Percentiles rank a stretch among this genome's conserved stretches.
These are phyloP conservation scores for Pythium oligandrum DNA, from an alignment of 352 stramenopile genomes.

Conservation along the genomic window DNA sequence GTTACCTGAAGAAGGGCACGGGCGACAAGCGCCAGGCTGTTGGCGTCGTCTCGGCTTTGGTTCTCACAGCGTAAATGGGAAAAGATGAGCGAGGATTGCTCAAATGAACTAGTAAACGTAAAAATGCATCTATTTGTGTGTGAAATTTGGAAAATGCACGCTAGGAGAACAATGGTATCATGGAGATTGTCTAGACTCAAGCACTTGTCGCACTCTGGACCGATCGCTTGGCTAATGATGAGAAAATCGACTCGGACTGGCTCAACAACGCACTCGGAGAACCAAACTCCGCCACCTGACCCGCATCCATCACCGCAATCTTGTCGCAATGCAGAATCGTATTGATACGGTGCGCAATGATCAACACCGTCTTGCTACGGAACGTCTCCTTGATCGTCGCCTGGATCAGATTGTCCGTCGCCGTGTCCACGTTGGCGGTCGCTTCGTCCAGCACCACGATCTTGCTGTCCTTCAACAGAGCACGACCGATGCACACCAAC, in stretches of 20 bases:
- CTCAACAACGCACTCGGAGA: constrained; percentile 68
- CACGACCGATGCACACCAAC: constrained; percentile 94
- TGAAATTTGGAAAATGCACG: no score
- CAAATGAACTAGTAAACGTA: no score
- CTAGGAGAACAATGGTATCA: constrained; percentile 1
- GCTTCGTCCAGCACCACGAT: constrained; percentile 97
- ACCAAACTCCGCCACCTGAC: constrained; percentile 89
- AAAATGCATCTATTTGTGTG: constrained; percentile 15
- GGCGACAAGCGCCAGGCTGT: no score
- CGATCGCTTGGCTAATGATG: constrained; percentile 28
- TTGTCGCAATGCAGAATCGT: constrained; percentile 91
- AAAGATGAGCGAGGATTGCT: no score
- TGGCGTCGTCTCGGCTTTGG: constrained; percentile 7
- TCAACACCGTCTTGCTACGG: constrained; percentile 84
- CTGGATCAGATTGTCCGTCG: constrained; percentile 62
- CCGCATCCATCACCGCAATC: constrained; percentile 89
- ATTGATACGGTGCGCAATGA: constrained; percentile 93
- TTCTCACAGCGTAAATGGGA: no score
- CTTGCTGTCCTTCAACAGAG: constrained; percentile 85
- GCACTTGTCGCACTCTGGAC: no score
- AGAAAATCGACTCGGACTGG: constrained; percentile 77
- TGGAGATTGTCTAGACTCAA: no score
- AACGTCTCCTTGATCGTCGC: constrained; percentile 85
- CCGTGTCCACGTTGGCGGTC: constrained; percentile 79
- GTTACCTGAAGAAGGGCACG: constrained; percentile 15